Evolutionary conservation across 345 rosid genomes (phyloP).

Genomic region (Boechera stricta): DNA sequence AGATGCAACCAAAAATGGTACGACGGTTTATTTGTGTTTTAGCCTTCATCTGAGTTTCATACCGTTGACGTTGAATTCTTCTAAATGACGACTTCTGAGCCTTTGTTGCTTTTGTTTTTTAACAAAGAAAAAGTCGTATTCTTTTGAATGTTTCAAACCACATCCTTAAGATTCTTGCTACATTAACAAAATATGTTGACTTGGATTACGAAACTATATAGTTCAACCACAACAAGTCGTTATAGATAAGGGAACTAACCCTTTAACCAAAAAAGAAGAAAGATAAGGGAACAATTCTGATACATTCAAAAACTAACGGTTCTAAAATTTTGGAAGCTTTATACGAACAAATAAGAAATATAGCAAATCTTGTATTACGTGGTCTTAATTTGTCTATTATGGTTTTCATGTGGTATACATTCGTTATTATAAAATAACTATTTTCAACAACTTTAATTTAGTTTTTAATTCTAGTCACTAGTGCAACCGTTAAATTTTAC

Average conservation of each 20-base stretch:
- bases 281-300: not conserved
- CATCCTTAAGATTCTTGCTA: constrained; percentile 13
- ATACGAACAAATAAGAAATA: not conserved
- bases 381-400: not conserved
- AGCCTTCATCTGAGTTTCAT: not conserved
- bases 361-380: not conserved
- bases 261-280: too few species aligned
- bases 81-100: not conserved
- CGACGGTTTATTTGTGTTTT: constrained; percentile 16
- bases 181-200: not conserved
- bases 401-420: not conserved
- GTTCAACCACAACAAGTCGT: not conserved
- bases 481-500: not conserved
- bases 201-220: constrained; percentile 11
- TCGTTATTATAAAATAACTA: not conserved
- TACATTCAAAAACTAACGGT: not conserved
- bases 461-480: not conserved
- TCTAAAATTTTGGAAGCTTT: not conserved
- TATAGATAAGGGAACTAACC: not conserved
- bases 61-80: constrained; percentile 41
- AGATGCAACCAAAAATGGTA: not conserved
- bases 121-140: not conserved
- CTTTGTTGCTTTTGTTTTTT: not conserved
- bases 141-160: constrained; percentile 34
- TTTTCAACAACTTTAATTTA: not conserved